phyloP scores from a whole-genome alignment of 345 rosid genomes.

The Odontarrhena argentea region DNA sequence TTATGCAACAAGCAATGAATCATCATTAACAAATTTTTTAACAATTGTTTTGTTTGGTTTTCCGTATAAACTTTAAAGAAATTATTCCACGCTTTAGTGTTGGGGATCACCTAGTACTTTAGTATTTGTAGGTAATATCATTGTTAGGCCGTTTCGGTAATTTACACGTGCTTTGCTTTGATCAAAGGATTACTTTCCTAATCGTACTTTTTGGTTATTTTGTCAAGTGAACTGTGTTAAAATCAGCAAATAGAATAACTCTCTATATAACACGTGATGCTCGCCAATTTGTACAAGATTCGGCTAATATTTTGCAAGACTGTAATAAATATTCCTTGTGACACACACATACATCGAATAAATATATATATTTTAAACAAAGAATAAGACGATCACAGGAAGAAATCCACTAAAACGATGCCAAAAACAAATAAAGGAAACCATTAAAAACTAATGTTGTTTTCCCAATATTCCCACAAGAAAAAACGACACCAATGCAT shows the following conservation, averaged over 20 bases:
- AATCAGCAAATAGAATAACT: not conserved
- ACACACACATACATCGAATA: conserved; percentile 5
- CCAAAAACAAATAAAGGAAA: not conserved
- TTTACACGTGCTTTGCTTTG: no score
- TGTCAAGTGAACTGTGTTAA: not conserved
- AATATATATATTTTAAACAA: not conserved
- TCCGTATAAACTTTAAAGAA: no score
- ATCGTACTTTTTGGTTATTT: no score
- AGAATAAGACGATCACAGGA: conserved; percentile 3
- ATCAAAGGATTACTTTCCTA: no score
- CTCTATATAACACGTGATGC: not conserved
- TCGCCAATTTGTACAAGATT: conserved; percentile 11
- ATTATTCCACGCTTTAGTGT: no score
- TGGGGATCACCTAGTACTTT: no score
- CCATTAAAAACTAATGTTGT: conserved; percentile 5
- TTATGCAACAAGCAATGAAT: no score
- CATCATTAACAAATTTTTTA: no score
- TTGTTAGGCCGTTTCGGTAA: no score
- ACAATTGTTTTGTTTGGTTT: no score
- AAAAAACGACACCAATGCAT: conserved; percentile 7
- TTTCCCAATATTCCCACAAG: conserved; percentile 18
- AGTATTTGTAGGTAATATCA: no score
- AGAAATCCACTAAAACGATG: no score
- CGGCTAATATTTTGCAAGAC: conserved; percentile 32
- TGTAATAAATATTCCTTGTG: conserved; percentile 30